These are phyloP conservation scores for Fennellomyces sp. DNA, from an alignment of 371 early-diverging fungal species.

Conservation along the genomic window DNA sequence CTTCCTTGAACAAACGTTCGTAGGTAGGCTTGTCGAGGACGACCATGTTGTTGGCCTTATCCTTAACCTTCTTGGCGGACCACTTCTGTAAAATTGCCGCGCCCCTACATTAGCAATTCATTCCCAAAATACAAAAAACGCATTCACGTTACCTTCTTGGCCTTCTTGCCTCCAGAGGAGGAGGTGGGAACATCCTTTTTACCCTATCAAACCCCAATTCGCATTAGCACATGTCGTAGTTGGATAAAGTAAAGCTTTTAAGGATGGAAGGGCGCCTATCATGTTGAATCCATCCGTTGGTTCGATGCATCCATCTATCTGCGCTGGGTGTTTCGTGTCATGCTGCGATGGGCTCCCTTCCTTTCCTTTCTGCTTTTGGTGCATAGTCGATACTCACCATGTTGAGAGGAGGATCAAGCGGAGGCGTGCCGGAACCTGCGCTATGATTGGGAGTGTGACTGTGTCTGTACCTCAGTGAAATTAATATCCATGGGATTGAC, in stretches of 20 bases:
- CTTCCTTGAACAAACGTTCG: slow-evolving; percentile 97
- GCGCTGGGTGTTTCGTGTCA: too few species aligned
- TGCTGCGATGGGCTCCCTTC: too few species aligned
- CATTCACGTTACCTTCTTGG: slow-evolving; percentile 69
- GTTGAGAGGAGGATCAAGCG: background rate
- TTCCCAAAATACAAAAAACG: slow-evolving; percentile 12
- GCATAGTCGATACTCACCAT: too few species aligned
- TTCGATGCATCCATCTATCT: background rate
- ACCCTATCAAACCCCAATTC: background rate
- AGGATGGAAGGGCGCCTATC: background rate
- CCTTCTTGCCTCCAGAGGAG: slow-evolving; percentile 85
- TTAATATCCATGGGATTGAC: too few species aligned
- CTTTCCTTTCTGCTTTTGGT: too few species aligned
- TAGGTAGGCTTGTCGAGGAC: slow-evolving; percentile 89
- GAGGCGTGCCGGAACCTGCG: background rate
- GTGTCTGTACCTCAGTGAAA: too few species aligned
- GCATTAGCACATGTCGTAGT: background rate
- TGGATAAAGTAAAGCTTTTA: background rate
- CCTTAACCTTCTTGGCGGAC: slow-evolving; percentile 96
- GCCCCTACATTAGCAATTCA: background rate
- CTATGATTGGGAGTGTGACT: too few species aligned
- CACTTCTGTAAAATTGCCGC: slow-evolving; percentile 70
- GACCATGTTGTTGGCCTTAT: slow-evolving; percentile 97
- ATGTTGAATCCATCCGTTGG: background rate
- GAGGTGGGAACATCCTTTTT: slow-evolving; percentile 74